phyloP scores from a whole-genome alignment of 2,329 filamentous ascomycete species.

The Epichloe brachyelytri region DNA sequence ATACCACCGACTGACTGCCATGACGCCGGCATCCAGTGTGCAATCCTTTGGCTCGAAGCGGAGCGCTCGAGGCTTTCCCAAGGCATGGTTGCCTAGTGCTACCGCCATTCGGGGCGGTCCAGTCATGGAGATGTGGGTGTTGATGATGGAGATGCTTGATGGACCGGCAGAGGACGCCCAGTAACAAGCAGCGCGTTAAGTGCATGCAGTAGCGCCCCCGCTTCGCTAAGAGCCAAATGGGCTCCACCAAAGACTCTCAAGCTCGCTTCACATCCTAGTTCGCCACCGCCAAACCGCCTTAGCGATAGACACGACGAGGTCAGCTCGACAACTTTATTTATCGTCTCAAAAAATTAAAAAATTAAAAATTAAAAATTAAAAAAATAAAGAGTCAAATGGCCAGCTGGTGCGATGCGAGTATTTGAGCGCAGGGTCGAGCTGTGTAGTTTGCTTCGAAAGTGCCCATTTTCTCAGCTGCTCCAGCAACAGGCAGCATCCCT shows the following conservation, averaged over 20 bases:
- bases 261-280: neutral
- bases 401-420: too few species aligned
- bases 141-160: neutral
- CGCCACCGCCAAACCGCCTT: neutral
- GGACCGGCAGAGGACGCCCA: neutral
- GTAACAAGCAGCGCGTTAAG: slow-evolving; percentile 8
- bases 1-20: neutral
- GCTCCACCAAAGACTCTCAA: neutral
- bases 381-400: too few species aligned
- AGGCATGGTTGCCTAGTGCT: slow-evolving; percentile 20
- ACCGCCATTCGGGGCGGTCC: slow-evolving; percentile 6
- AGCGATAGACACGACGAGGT: neutral
- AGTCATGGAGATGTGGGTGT: neutral
- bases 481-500: slow-evolving; percentile 1
- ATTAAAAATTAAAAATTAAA: neutral
- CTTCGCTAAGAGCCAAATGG: slow-evolving; percentile 4
- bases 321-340: neutral
- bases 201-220: slow-evolving; percentile 6
- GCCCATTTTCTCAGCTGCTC: neutral
- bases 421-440: neutral
- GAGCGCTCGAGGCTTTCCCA: neutral
- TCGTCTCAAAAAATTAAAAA: neutral
- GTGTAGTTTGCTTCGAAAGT: neutral
- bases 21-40: neutral
- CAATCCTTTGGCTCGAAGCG: slow-evolving; percentile 4